These are phyloP conservation scores for Dryadomyces sulphureus DNA, from an alignment of 2,329 filamentous ascomycete genomes.

Conservation along the genomic window DNA sequence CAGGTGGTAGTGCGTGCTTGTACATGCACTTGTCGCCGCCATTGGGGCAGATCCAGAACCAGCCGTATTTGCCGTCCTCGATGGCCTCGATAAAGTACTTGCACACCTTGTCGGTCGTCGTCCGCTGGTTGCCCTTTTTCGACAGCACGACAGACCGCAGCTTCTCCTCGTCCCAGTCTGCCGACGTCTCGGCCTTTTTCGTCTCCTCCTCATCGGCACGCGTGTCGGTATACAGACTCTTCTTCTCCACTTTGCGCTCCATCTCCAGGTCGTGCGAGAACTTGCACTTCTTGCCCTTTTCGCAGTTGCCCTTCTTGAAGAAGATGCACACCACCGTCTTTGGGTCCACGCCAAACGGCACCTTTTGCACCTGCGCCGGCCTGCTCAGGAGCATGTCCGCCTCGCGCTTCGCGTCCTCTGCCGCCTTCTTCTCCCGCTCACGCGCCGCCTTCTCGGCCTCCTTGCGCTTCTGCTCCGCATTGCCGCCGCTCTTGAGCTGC, in stretches of 20 bases:
- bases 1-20: constrained; percentile 84
- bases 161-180: constrained; percentile 97
- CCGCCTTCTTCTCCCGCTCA: constrained; percentile 81
- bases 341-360: constrained; percentile 92
- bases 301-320: constrained; percentile 92
- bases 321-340: constrained; percentile 96
- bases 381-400: constrained; percentile 72
- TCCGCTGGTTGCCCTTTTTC: constrained; percentile 94
- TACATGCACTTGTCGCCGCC: constrained; percentile 98
- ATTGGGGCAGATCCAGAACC: constrained; percentile 98
- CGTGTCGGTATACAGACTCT: constrained; percentile 75
- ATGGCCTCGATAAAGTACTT: constrained; percentile 96
- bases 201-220: constrained; percentile 58
- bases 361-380: constrained; percentile 91
- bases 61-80: constrained; percentile 96
- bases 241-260: constrained; percentile 87
- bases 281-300: constrained; percentile 97
- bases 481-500: constrained; percentile 58
- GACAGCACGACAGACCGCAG: constrained; percentile 77
- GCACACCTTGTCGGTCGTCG: constrained; percentile 96
- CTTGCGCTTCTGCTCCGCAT: constrained; percentile 76
- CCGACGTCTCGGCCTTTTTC: constrained; percentile 85
- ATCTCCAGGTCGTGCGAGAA: constrained; percentile 85
- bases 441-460: constrained; percentile 49
- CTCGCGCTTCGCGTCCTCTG: constrained; percentile 72